Evolutionary conservation across 331 rosid genomes (phyloP).

Genomic region (Prunus yedoensis): DNA sequence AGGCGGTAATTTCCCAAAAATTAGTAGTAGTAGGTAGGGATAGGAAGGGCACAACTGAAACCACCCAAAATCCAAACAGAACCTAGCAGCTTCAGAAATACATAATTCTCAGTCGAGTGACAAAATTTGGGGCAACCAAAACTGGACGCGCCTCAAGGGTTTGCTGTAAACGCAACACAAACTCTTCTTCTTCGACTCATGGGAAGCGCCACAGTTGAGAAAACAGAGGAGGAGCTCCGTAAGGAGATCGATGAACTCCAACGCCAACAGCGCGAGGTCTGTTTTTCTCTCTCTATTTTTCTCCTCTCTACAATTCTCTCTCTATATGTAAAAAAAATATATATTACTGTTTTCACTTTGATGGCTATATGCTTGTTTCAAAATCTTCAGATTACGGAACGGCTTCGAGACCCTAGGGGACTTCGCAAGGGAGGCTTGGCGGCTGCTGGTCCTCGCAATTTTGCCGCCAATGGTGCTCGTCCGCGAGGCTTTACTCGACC

Average conservation of each 20-base stretch:
- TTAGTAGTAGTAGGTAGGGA: too few relatives aligned
- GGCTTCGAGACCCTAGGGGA: slow-evolving; percentile 98
- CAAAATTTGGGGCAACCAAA: not conserved
- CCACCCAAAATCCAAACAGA: not conserved
- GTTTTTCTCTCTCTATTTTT: not conserved
- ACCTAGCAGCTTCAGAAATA: not conserved
- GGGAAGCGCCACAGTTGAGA: slow-evolving; percentile 66
- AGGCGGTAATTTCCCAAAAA: too few relatives aligned
- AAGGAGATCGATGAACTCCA: slow-evolving; percentile 95
- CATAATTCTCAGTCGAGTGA: not conserved
- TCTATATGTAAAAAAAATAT: not conserved
- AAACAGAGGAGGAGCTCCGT: slow-evolving; percentile 85
- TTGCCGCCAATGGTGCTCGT: slow-evolving; percentile 65
- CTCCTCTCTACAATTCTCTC: not conserved
- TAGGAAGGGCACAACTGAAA: too few relatives aligned
- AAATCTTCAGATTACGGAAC: slow-evolving; percentile 65
- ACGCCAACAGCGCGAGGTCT: slow-evolving; percentile 94
- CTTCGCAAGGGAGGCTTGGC: slow-evolving; percentile 68
- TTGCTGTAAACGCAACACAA: not conserved
- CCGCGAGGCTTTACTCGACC: slow-evolving; percentile 64
- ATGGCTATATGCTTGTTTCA: not conserved
- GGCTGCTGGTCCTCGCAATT: slow-evolving; percentile 58
- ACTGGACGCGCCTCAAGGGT: not conserved
- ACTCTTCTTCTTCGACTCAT: slow-evolving; percentile 29
- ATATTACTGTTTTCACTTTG: not conserved